Evolutionary conservation across 805 yeast species (phyloP), one percentile per base, ranked within the genome.

Genomic region (Cyberlindnera amylophila): DNA sequence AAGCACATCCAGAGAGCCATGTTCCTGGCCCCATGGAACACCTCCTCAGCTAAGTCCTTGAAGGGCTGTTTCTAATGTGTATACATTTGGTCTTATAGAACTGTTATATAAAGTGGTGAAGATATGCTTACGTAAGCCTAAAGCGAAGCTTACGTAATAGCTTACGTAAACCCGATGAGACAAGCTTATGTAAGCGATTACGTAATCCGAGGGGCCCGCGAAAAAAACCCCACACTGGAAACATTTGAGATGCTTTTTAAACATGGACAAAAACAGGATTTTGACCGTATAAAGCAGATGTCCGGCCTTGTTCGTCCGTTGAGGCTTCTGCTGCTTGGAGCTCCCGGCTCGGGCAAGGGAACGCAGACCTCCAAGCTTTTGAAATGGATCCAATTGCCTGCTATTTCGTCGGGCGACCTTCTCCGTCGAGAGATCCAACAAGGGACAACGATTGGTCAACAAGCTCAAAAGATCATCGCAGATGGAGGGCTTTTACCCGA

Each of bases 311-410:
- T 27, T 30, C 41, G 47, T 11, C 81, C 90, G 1, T 59, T 84
- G 14, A 68, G 96, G 53, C 63, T 88, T 30, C 70, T 90, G 21
- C 68, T 90, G 8, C 66, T 91, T 19, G 97, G 97, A 3, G 96
- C 97, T 0, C 98, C 98, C 0, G 98, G 98, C 0, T 75, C 96
- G 1, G 98, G 98, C 1, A 90, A 90, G 59, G 97, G 97, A 2
- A 90, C 98, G 0, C 86, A 84, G 51, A 84, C 96, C 0, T 65
- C 83, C 2, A 71, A 81, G 45, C 67, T 90, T 4, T 60, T 82
- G 45, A 72, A 75, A 39, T 63, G 66, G 32, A 72, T 81, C 44
- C 74, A 83, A 2, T 53, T 58, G 4, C 62, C 90, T 17, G 60
- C 70, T 12, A 64, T 91, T 8, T 81, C 96, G 1, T 82, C 95